A percentile compares a stretch with the other conserved stretches of the same genome.
phyloP scores from a whole-genome alignment of 1,284 basidiomycete species.

The Microbotryum intermedium region DNA sequence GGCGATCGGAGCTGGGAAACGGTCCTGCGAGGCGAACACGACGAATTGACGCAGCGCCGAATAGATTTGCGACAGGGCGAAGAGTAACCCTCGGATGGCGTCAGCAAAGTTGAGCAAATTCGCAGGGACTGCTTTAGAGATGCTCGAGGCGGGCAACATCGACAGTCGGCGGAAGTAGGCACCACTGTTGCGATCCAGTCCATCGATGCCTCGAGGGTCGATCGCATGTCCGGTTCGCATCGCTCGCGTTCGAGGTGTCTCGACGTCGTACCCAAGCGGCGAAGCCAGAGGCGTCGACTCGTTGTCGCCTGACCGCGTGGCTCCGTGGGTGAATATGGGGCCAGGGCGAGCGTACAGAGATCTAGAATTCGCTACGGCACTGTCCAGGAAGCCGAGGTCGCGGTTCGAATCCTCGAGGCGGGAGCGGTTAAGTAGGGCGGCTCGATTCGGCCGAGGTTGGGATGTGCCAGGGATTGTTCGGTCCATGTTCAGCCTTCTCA shows the following conservation, averaged over 20 bases:
- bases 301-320: conserved; percentile 47
- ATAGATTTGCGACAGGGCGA: conserved; percentile 86
- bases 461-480: neutral
- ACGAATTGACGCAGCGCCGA: conserved; percentile 83
- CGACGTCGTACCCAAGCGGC: too few species aligned
- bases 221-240: too few species aligned
- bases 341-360: too few species aligned
- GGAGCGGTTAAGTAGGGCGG: neutral
- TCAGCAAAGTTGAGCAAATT: conserved; percentile 70
- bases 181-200: conserved; percentile 61
- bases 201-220: conserved; percentile 45
- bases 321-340: conserved; percentile 15
- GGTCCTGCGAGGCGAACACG: conserved; percentile 73
- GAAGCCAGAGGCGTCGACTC: conserved; percentile 13
- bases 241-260: too few species aligned
- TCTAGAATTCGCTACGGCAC: too few species aligned
- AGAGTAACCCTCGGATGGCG: conserved; percentile 81
- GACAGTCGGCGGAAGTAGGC: conserved; percentile 84
- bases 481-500: too few species aligned
- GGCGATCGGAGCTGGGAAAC: conserved; percentile 67
- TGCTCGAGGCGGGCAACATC: conserved; percentile 58
- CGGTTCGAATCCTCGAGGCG: neutral
- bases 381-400: too few species aligned
- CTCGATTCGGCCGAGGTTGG: neutral
- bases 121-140: conserved; percentile 62